phyloP scores from a whole-genome alignment of 1,139 yeast genomes.

The Taphrina betulina region DNA sequence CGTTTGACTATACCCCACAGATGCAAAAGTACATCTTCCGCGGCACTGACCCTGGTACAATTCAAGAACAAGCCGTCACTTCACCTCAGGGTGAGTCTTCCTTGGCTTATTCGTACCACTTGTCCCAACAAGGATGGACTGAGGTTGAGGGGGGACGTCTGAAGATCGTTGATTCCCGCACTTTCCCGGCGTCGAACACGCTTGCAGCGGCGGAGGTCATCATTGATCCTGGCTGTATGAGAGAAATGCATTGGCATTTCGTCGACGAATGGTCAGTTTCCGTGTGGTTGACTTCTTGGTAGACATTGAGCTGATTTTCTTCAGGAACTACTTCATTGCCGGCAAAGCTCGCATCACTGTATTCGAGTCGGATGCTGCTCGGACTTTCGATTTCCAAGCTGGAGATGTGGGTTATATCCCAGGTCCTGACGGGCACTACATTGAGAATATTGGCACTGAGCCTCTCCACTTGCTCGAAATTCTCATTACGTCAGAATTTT shows the following conservation, averaged over 20 bases:
- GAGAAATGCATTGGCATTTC: slow-evolving; percentile 33
- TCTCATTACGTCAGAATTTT: slow-evolving; percentile 19
- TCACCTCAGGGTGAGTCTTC: slow-evolving; percentile 4
- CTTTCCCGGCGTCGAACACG: slow-evolving; percentile 27
- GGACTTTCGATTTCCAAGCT: slow-evolving; percentile 32
- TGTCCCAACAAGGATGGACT: neutral
- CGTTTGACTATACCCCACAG: slow-evolving; percentile 10
- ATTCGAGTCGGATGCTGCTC: slow-evolving; percentile 29
- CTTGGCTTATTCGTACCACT: neutral
- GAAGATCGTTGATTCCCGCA: slow-evolving; percentile 19
- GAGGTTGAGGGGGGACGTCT: slow-evolving; percentile 27
- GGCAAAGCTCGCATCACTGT: slow-evolving; percentile 31
- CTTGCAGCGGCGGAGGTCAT: slow-evolving; percentile 30
- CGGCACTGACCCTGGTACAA: slow-evolving; percentile 21
- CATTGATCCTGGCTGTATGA: slow-evolving; percentile 20
- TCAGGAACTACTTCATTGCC: slow-evolving; percentile 29
- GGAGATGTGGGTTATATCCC: slow-evolving; percentile 33
- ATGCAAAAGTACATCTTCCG: slow-evolving; percentile 28
- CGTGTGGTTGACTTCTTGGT: too few species aligned
- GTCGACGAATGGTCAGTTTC: slow-evolving; percentile 33
- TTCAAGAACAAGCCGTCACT: slow-evolving; percentile 8
- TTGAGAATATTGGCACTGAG: slow-evolving; percentile 31
- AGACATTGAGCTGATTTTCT: too few species aligned
- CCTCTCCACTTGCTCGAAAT: slow-evolving; percentile 31
- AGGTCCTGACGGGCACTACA: slow-evolving; percentile 25